These are phyloP conservation scores for Aureobasidium sp. DNA, from an alignment of 2,329 filamentous ascomycete species.

Conservation along the genomic window DNA sequence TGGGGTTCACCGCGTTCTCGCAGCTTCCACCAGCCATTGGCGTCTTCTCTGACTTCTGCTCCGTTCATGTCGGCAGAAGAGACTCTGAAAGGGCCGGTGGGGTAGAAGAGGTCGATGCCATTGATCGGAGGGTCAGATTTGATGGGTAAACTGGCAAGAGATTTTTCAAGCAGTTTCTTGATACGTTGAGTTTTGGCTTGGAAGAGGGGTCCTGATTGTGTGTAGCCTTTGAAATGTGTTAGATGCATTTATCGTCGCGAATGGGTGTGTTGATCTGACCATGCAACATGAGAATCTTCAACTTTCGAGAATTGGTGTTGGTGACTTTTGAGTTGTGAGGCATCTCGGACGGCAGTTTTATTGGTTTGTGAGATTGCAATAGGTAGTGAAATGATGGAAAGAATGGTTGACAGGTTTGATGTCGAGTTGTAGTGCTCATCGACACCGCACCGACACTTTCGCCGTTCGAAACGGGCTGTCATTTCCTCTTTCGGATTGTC, in stretches of 20 bases:
- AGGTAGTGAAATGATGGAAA: no score
- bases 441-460: not conserved
- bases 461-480: not conserved
- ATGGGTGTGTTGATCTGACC: not conserved
- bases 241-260: not conserved
- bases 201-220: conserved; percentile 81
- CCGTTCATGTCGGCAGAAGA: conserved; percentile 46
- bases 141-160: conserved; percentile 54
- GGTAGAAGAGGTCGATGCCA: conserved; percentile 40
- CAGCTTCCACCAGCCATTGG: conserved; percentile 66
- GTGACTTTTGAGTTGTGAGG: not conserved
- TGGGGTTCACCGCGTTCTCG: conserved; percentile 51
- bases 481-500: not conserved
- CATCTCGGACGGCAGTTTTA: not conserved
- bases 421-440: not conserved
- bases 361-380: not conserved
- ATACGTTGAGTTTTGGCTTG: conserved; percentile 80
- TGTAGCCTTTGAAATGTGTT: conserved; percentile 52
- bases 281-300: conserved; percentile 44
- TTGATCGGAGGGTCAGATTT: conserved; percentile 24
- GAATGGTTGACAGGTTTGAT: no score
- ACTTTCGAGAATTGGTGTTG: conserved; percentile 16
- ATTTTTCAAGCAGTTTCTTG: conserved; percentile 69
- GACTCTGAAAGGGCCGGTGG: conserved; percentile 37
- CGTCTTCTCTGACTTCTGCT: conserved; percentile 35